These are phyloP conservation scores for Cyclotella kingstonii DNA, from an alignment of 108 stramenopile genomes.

Conservation along the genomic window DNA sequence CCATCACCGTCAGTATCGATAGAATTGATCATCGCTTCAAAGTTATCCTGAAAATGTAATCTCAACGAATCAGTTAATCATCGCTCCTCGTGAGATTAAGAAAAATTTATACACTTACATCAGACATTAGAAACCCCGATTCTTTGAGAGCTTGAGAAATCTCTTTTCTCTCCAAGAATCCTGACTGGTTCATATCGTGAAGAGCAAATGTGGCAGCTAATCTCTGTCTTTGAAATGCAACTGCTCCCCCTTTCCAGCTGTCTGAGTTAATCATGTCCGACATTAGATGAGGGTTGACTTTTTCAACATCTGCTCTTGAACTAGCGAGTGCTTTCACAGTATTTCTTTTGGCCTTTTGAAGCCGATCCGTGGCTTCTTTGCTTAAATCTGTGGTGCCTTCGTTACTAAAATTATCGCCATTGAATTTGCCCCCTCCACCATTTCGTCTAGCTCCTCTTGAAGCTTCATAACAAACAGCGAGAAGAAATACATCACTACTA, in stretches of 20 bases:
- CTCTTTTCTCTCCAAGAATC: conserved; percentile 69
- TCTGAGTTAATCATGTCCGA: conserved; percentile 43
- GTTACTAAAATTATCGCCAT: conserved; percentile 7
- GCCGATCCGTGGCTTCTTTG: conserved; percentile 24
- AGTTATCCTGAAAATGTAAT: conserved; percentile 26
- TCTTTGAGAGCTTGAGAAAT: conserved; percentile 52
- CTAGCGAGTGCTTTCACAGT: conserved; percentile 36
- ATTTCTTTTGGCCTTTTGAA: conserved; percentile 34
- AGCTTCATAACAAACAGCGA: conserved; percentile 85
- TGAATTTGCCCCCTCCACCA: conserved; percentile 16
- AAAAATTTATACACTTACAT: conserved; percentile 11
- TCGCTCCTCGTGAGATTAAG: background rate
- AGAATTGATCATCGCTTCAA: conserved; percentile 43
- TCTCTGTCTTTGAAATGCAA: conserved; percentile 43
- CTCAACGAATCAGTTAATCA: too few relatives aligned
- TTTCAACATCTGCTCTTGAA: conserved; percentile 5
- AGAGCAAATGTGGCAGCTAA: conserved; percentile 75
- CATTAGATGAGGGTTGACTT: conserved; percentile 13
- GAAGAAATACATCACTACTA: conserved; percentile 84
- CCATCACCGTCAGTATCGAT: conserved; percentile 80
- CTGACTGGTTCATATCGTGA: conserved; percentile 69
- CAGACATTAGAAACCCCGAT: conserved; percentile 56
- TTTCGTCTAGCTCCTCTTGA: conserved; percentile 48
- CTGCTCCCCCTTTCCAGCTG: conserved; percentile 66
- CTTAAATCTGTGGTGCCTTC: conserved; percentile 1